Conservation (phyloP, 768 basidiomycete genomes). For the Rhodotorula toruloides region DNA sequence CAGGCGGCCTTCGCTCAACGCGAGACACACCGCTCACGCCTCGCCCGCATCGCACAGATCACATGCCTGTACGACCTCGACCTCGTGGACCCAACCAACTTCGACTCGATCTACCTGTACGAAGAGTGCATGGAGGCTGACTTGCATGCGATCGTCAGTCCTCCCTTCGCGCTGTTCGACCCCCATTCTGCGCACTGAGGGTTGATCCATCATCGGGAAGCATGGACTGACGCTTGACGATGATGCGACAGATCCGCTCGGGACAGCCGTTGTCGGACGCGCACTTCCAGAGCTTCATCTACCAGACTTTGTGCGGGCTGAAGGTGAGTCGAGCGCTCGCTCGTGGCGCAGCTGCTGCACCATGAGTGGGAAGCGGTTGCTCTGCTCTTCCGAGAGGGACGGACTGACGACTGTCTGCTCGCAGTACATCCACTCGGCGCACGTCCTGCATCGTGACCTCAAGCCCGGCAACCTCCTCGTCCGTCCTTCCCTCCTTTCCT, state of each 20-base stretch:
- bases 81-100: conserved; percentile 83
- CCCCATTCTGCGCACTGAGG: not conserved
- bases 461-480: conserved; percentile 52
- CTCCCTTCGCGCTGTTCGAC: not conserved
- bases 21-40: no score
- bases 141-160: conserved; percentile 83
- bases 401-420: not conserved
- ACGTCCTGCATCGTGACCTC: conserved; percentile 52
- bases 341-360: not conserved
- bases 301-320: conserved; percentile 94
- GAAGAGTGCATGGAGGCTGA: conserved; percentile 99
- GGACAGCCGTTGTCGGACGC: conserved; percentile 51
- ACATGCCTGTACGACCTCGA: conserved; percentile 93
- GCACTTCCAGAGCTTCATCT: conserved; percentile 73
- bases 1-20: no score
- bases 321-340: conserved; percentile 65
- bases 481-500: not conserved
- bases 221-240: not conserved
- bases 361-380: no score
- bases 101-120: conserved; percentile 80
- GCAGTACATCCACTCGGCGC: conserved; percentile 53
- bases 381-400: no score
- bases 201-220: not conserved
- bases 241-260: conserved; percentile 48
- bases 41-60: conserved; percentile 66